A percentile compares a stretch with the other conserved stretches of the same genome.
phyloP scores from a whole-genome alignment of 306 rosid species.

The Hippophae rhamnoides region DNA sequence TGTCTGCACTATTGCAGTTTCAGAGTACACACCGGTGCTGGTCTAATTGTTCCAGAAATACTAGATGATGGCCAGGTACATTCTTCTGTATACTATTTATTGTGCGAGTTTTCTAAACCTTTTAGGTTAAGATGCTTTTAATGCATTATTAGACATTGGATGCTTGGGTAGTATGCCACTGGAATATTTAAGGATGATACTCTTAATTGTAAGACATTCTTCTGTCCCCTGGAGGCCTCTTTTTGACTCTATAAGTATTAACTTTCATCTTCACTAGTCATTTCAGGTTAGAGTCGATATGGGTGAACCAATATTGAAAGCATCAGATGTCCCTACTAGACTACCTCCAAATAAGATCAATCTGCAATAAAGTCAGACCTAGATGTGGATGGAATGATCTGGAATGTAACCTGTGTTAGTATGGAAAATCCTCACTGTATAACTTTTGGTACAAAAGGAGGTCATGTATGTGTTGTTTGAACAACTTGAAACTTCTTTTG shows the following conservation, averaged over 20 bases:
- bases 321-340: conserved; percentile 70
- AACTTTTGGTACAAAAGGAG: conserved; percentile 51
- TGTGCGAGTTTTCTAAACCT: conserved; percentile 13
- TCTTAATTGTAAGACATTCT: no score
- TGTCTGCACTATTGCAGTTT: conserved; percentile 38
- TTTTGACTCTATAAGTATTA: conserved; percentile 5
- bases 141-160: no score
- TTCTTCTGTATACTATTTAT: neutral
- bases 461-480: conserved; percentile 37
- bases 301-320: conserved; percentile 90
- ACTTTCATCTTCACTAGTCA: conserved; percentile 4
- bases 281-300: conserved; percentile 88
- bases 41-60: conserved; percentile 78
- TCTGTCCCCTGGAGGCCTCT: neutral
- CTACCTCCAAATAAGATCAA: conserved; percentile 49
- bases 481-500: neutral
- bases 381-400: conserved; percentile 62
- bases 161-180: no score
- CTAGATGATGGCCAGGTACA: conserved; percentile 66
- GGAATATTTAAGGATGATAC: no score
- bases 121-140: neutral
- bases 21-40: conserved; percentile 84
- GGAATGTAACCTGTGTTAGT: conserved; percentile 93
- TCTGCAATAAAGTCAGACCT: conserved; percentile 58
- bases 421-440: conserved; percentile 97